phyloP scores from a whole-genome alignment of 75 land plant species.

The Sequoiadendron giganteum region DNA sequence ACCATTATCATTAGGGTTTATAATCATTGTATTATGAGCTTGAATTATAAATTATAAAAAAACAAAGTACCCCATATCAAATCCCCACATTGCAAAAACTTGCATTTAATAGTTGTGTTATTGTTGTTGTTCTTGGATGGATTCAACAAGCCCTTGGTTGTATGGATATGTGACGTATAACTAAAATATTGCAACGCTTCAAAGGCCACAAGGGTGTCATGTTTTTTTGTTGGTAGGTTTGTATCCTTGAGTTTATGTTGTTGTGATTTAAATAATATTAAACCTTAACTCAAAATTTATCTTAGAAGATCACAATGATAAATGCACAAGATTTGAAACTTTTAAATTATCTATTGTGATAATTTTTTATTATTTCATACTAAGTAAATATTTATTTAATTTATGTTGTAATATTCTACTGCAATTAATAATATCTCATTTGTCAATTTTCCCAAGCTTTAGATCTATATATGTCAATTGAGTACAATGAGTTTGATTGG shows the following conservation, averaged over 20 bases:
- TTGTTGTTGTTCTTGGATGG: constrained; percentile 31
- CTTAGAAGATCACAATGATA: neutral
- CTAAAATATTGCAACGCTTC: constrained; percentile 47
- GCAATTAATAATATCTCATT: no score
- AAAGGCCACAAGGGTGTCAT: constrained; percentile 18
- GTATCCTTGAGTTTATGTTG: constrained; percentile 40
- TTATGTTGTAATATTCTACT: no score
- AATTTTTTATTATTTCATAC: no score
- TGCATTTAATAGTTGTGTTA: neutral
- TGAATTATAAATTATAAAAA: constrained; percentile 81
- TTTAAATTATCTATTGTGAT: no score
- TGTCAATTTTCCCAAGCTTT: no score
- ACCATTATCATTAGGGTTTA: constrained; percentile 23
- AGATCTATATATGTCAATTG: no score
- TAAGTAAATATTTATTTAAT: no score
- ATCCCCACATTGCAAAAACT: constrained; percentile 56
- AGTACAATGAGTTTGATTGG: no score
- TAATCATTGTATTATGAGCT: constrained; percentile 61
- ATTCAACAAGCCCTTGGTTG: no score
- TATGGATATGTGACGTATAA: constrained; percentile 47
- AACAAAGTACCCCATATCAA: constrained; percentile 91
- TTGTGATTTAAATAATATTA: neutral
- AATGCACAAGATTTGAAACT: neutral
- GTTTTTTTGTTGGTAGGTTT: constrained; percentile 34
- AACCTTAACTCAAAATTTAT: neutral